Base-by-base conservation (phyloP, 2,329 filamentous ascomycete species). In the Alternaria consortialis region DNA sequence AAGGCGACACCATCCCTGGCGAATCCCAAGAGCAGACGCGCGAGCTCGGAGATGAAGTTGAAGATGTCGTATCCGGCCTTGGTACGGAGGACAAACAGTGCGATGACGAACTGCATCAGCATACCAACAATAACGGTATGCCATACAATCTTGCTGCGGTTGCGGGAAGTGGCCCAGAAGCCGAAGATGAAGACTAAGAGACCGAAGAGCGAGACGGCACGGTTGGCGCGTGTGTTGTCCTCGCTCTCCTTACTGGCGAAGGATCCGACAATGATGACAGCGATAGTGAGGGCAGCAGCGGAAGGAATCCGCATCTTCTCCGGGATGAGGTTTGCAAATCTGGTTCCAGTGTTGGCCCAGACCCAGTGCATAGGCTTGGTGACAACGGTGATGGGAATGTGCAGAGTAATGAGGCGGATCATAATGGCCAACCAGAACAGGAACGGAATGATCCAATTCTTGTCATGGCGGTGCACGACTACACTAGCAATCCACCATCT, bases 31-130 rank as follows among this genome's bases (percentile, higher is more conserved):
- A 97, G 84, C 63, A 88, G 84, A 29, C 88, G 87, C 2, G 93
- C 92, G 9, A 94, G 86, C 54, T 83, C 84, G 4, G 92, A 93
- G 70, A 97, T 87, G 82, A 97, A 97, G 78, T 88, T 88, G 86
- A 97, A 97, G 75, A 97, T 97, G 80, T 96, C 91, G 80, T 79
- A 96, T 60, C 93, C 94, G 39, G 88, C 91, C 39, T 85, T 80
- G 3, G 93, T 95, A 48, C 93, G 88, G 68, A 97, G 84, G 48
- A 97, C 94, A 72, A 97, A 97, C 12, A 97, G 84, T 4, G 92
- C 93, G 65, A 97, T 86, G 74, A 97, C 84, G 80, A 94, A 97
- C 79, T 97, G 94, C 11, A 90, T 84, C 42, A 97, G 83, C 90
- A 97, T 95, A 62, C 94, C 94, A 37, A 91, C 91, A 62, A 97